Percentiles rank a stretch among this genome's conserved stretches.
Conservation (phyloP, 2,329 filamentous ascomycete species). For the Pseudofabraea citricarpa region DNA sequence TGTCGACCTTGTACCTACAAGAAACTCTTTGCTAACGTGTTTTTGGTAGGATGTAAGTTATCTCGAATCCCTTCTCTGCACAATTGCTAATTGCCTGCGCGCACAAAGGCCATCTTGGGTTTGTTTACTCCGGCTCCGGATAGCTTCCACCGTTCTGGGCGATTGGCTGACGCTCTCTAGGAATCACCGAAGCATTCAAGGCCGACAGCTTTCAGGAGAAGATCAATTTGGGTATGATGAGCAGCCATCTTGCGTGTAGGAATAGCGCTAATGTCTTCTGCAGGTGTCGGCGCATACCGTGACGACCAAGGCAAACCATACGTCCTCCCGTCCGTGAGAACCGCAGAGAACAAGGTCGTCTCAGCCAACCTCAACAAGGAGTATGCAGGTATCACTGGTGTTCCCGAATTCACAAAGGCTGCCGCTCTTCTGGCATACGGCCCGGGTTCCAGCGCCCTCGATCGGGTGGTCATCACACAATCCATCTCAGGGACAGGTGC, state of each 20-base stretch:
- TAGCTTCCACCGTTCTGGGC: constrained; percentile 10
- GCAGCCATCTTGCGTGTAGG: too few species aligned
- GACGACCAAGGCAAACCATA: constrained; percentile 98
- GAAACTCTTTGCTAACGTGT: too few species aligned
- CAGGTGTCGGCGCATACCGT: constrained; percentile 94
- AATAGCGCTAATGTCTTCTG: too few species aligned
- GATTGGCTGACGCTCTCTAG: constrained; percentile 36
- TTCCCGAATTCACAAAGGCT: constrained; percentile 88
- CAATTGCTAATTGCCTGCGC: constrained; percentile 24
- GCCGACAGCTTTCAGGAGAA: constrained; percentile 89
- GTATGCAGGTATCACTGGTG: constrained; percentile 95
- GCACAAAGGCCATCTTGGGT: constrained; percentile 69
- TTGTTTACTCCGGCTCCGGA: constrained; percentile 35
- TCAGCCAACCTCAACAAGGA: constrained; percentile 83
- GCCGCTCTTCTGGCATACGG: constrained; percentile 91
- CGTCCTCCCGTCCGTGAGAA: constrained; percentile 87
- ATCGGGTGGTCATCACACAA: constrained; percentile 87
- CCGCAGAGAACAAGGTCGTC: constrained; percentile 84
- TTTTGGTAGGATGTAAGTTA: constrained; percentile 34
- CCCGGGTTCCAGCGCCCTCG: constrained; percentile 68
- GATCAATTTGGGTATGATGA: constrained; percentile 87
- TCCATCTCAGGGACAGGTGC: constrained; percentile 97
- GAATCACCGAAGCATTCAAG: constrained; percentile 98
- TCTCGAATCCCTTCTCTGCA: constrained; percentile 24
- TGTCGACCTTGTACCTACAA: too few species aligned